These are phyloP conservation scores for Lonicera japonica DNA, from an alignment of 129 eudicot genomes.

Conservation along the genomic window DNA sequence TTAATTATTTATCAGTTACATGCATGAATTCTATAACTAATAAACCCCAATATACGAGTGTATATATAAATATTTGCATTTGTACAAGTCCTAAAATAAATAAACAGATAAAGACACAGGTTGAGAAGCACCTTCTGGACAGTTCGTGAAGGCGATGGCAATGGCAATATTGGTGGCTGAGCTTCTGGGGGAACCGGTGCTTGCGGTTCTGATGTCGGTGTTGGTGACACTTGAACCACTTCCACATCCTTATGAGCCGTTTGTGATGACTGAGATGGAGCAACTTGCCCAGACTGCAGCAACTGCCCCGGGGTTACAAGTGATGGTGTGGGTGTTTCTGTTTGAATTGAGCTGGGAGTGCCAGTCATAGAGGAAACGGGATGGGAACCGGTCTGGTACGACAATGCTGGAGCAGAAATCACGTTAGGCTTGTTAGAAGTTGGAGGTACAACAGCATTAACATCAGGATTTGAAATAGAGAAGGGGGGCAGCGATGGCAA, in stretches of 20 bases:
- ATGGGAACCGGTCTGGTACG: constrained; percentile 15
- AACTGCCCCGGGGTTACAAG: constrained; percentile 84
- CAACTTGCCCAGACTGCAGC: constrained; percentile 41
- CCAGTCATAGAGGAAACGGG: constrained; percentile 31
- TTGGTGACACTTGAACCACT: constrained; percentile 49
- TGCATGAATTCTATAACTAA: background rate
- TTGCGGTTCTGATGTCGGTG: constrained; percentile 33
- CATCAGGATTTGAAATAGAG: constrained; percentile 30
- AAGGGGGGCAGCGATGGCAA: constrained; percentile 34
- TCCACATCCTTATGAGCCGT: constrained; percentile 63
- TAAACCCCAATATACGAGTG: background rate
- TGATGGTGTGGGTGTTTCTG: constrained; percentile 43
- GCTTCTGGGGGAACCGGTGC: constrained; percentile 43
- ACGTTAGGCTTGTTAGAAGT: constrained; percentile 35
- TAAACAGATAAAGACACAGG: background rate
- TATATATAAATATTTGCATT: too few relatives aligned
- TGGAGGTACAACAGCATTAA: constrained; percentile 24
- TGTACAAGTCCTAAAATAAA: too few relatives aligned
- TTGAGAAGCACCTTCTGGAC: constrained; percentile 42
- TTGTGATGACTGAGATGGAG: constrained; percentile 42
- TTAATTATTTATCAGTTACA: background rate
- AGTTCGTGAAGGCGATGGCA: constrained; percentile 49
- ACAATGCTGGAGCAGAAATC: constrained; percentile 34
- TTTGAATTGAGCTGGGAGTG: constrained; percentile 25
- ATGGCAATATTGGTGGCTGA: constrained; percentile 78